These are phyloP conservation scores for Mariannaea elegans DNA, from an alignment of 2,329 filamentous ascomycete genomes.

Conservation along the genomic window DNA sequence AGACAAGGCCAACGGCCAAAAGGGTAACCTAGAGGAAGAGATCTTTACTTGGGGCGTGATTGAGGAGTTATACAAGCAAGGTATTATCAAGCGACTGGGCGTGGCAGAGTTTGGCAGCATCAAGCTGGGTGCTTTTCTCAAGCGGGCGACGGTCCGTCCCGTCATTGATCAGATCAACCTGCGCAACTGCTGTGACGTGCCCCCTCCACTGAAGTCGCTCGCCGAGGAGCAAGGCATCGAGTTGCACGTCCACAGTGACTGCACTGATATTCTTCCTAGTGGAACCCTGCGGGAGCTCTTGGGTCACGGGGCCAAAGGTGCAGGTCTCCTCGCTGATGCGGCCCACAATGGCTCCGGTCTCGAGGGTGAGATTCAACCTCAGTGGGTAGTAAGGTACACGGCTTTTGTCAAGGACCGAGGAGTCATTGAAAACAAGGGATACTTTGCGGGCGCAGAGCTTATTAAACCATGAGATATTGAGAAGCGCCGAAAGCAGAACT, in stretches of 20 bases:
- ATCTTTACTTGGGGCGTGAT: slow-evolving; percentile 75
- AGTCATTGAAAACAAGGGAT: slow-evolving; percentile 98
- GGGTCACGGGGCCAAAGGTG: slow-evolving; percentile 75
- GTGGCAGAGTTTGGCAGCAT: slow-evolving; percentile 91
- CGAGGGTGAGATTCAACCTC: slow-evolving; percentile 80
- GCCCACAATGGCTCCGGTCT: slow-evolving; percentile 65
- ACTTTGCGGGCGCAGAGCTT: slow-evolving; percentile 87
- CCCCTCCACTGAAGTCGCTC: slow-evolving; percentile 83
- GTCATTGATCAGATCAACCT: slow-evolving; percentile 96
- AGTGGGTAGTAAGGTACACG: slow-evolving; percentile 98
- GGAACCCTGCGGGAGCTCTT: slow-evolving; percentile 88
- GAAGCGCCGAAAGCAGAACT: neutral
- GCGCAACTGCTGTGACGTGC: slow-evolving; percentile 94
- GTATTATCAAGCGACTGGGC: slow-evolving; percentile 79
- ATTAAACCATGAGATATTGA: slow-evolving; percentile 46
- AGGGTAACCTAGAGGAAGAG: slow-evolving; percentile 74
- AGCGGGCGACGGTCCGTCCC: slow-evolving; percentile 75
- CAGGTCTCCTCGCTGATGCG: slow-evolving; percentile 76
- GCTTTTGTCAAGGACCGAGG: slow-evolving; percentile 93
- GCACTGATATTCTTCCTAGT: slow-evolving; percentile 86
- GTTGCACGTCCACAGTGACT: slow-evolving; percentile 92
- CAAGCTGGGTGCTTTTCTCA: slow-evolving; percentile 80
- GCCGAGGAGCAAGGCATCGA: slow-evolving; percentile 88
- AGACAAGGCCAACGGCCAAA: slow-evolving; percentile 66
- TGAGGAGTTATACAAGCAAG: slow-evolving; percentile 76